Evolutionary conservation across 2,329 filamentous ascomycete genomes (phyloP).

Genomic region (Paraphaeosphaeria sporulosa): DNA sequence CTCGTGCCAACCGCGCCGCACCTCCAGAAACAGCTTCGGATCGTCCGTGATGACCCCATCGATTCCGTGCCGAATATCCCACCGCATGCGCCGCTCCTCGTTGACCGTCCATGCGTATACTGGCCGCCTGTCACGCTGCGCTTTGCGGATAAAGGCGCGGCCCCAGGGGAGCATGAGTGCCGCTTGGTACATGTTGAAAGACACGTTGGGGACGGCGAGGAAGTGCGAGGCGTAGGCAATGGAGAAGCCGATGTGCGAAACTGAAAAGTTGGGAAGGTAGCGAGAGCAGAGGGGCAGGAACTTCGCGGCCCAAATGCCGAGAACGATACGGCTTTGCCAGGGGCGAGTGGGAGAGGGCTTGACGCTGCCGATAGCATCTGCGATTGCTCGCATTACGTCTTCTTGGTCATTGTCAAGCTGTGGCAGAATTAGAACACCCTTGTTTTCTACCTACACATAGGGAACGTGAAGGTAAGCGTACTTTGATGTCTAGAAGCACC

Average conservation of each 20-base stretch:
- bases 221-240: slow-evolving; percentile 75
- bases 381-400: slow-evolving; percentile 74
- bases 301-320: slow-evolving; percentile 83
- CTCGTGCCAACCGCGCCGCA: slow-evolving; percentile 56
- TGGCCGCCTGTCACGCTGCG: slow-evolving; percentile 62
- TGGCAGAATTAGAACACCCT: slow-evolving; percentile 7
- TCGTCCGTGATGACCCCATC: slow-evolving; percentile 91
- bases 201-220: slow-evolving; percentile 70
- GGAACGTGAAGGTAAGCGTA: slow-evolving; percentile 43
- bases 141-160: slow-evolving; percentile 68
- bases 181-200: slow-evolving; percentile 79
- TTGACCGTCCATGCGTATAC: slow-evolving; percentile 91
- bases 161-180: slow-evolving; percentile 74
- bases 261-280: slow-evolving; percentile 68
- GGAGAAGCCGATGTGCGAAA: slow-evolving; percentile 74
- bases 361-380: slow-evolving; percentile 66
- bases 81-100: slow-evolving; percentile 78
- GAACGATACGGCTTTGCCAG: slow-evolving; percentile 77
- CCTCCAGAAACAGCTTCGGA: slow-evolving; percentile 70
- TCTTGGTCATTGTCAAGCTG: slow-evolving; percentile 74
- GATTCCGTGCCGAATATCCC: slow-evolving; percentile 71
- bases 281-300: slow-evolving; percentile 71
- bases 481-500: slow-evolving; percentile 90
- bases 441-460: not conserved
- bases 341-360: slow-evolving; percentile 53